A percentile compares a stretch with the other conserved stretches of the same genome.
phyloP scores from a whole-genome alignment of 208 protist genomes.

The Trichomonas vaginalis region DNA sequence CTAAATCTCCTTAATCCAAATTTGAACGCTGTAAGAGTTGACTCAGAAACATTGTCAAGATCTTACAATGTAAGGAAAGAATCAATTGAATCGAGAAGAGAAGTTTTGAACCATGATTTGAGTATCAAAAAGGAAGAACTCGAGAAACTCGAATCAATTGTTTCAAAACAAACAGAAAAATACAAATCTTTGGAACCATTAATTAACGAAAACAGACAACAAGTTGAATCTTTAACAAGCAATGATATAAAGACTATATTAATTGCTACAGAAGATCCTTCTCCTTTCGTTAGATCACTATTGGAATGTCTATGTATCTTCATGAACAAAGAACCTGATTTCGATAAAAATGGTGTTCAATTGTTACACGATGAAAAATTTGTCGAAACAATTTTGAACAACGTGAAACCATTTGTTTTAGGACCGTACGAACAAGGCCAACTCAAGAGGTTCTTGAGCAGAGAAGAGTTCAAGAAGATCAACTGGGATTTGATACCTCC shows the following conservation, averaged over 20 bases:
- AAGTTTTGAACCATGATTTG: not conserved
- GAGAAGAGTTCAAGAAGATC: not conserved
- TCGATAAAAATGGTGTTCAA: not conserved
- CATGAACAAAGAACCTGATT: not conserved
- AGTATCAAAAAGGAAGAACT: not conserved
- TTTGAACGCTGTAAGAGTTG: not conserved
- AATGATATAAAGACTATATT: not conserved
- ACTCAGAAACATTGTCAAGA: not conserved
- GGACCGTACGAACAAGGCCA: not conserved
- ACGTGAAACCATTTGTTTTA: not conserved
- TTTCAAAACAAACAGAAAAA: not conserved
- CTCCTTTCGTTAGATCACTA: not conserved
- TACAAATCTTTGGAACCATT: not conserved
- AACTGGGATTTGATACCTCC: not conserved
- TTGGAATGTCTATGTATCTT: not conserved
- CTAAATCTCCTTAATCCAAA: not conserved
- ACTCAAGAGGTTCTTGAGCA: not conserved
- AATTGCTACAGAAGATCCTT: not conserved
- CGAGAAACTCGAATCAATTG: not conserved
- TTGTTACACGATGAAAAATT: not conserved
- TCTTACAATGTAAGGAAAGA: not conserved
- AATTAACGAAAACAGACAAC: not conserved
- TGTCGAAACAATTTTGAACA: not conserved
- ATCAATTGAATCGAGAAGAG: not conserved
- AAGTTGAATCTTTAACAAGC: not conserved